phyloP scores from a whole-genome alignment of 495 filamentous ascomycete genomes.

The Achaetomiella virescens region DNA sequence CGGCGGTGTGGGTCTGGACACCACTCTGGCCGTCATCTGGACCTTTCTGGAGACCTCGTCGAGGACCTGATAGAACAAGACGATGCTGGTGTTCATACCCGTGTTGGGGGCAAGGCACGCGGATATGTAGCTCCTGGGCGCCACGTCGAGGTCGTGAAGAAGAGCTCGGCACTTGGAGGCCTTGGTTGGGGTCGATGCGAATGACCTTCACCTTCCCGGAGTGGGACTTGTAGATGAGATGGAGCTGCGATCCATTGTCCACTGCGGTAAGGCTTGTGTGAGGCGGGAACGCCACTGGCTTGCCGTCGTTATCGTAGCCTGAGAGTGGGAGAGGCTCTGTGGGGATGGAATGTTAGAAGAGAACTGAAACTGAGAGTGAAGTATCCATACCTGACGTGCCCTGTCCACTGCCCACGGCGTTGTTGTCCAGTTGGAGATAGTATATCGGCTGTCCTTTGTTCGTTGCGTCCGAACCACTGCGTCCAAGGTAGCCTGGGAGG shows the following conservation, averaged over 20 bases:
- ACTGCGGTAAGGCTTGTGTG: not conserved
- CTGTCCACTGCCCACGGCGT: not conserved
- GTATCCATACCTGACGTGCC: not conserved
- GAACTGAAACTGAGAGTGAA: not conserved
- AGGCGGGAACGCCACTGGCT: not conserved
- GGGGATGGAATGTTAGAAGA: slow-evolving; percentile 1
- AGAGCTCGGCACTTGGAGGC: not conserved
- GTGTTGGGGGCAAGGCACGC: not conserved
- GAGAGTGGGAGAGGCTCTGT: not conserved
- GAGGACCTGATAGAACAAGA: not conserved
- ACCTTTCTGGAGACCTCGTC: not conserved
- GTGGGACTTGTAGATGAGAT: not conserved
- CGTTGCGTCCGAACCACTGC: not conserved
- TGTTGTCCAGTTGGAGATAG: not conserved
- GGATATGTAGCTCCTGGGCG: not conserved
- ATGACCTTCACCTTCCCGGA: not conserved
- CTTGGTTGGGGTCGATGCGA: not conserved
- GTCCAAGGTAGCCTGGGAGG: not conserved
- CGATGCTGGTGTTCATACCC: not conserved
- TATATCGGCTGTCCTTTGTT: not conserved
- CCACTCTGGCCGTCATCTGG: not conserved
- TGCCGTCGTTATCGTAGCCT: not conserved
- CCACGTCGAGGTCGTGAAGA: not conserved
- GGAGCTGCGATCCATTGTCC: not conserved
- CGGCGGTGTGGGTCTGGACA: not conserved